A percentile compares a stretch with the other conserved stretches of the same genome.
These are phyloP conservation scores for Achaetomiella virescens DNA, from an alignment of 495 filamentous ascomycete genomes.

Conservation along the genomic window DNA sequence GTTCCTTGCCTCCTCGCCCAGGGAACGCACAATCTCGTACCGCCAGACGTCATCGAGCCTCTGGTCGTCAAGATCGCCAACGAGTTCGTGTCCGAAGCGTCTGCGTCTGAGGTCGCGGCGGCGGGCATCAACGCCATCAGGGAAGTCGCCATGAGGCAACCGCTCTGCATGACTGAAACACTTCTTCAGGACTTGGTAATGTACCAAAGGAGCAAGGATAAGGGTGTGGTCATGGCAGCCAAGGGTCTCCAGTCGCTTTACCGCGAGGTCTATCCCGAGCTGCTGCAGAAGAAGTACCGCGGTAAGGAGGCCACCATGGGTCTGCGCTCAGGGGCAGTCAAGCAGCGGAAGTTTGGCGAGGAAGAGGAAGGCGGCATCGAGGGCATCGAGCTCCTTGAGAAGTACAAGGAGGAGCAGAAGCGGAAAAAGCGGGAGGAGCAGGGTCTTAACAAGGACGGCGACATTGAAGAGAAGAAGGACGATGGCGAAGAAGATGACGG, in stretches of 20 bases:
- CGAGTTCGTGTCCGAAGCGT: slow-evolving; percentile 94
- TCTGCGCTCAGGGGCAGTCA: slow-evolving; percentile 60
- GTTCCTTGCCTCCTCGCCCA: slow-evolving; percentile 88
- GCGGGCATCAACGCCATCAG: slow-evolving; percentile 92
- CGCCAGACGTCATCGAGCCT: slow-evolving; percentile 88
- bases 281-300: slow-evolving; percentile 83
- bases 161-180: slow-evolving; percentile 90
- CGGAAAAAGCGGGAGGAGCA: slow-evolving; percentile 64
- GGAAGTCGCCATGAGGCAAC: slow-evolving; percentile 87
- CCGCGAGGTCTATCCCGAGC: slow-evolving; percentile 79
- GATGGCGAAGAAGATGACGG: slow-evolving; percentile 53
- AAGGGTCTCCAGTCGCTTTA: slow-evolving; percentile 85
- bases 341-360: slow-evolving; percentile 72
- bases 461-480: slow-evolving; percentile 25
- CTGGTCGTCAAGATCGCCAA: slow-evolving; percentile 93
- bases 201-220: slow-evolving; percentile 96
- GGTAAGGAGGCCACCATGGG: slow-evolving; percentile 91
- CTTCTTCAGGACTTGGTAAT: slow-evolving; percentile 92
- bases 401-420: slow-evolving; percentile 89
- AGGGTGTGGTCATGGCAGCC: slow-evolving; percentile 95
- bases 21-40: slow-evolving; percentile 82
- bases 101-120: slow-evolving; percentile 81
- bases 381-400: slow-evolving; percentile 82
- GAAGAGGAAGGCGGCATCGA: slow-evolving; percentile 78
- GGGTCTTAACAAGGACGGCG: slow-evolving; percentile 41